Evolutionary conservation across 768 basidiomycete genomes (phyloP).

Genomic region (Hebeloma cylindrosporum): DNA sequence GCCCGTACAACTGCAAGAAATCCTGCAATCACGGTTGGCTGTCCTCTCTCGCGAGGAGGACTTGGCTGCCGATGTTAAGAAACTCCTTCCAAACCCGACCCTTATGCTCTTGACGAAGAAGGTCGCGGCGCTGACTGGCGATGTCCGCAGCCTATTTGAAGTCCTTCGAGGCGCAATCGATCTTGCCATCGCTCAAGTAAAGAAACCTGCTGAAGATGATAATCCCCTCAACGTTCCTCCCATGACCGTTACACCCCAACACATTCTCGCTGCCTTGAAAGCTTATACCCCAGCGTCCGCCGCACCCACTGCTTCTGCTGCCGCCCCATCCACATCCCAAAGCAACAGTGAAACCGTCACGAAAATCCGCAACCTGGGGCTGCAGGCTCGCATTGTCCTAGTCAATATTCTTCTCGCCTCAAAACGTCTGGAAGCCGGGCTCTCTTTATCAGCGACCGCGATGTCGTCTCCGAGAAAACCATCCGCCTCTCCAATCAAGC

Average conservation of each 20-base stretch:
- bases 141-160: slow-evolving; percentile 79
- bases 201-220: slow-evolving; percentile 22
- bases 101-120: slow-evolving; percentile 77
- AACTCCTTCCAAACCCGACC: slow-evolving; percentile 62
- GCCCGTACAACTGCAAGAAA: slow-evolving; percentile 64
- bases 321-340: slow-evolving; percentile 21
- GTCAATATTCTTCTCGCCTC: slow-evolving; percentile 63
- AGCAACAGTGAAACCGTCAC: slow-evolving; percentile 60
- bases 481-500: slow-evolving; percentile 51
- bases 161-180: slow-evolving; percentile 81
- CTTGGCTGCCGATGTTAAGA: slow-evolving; percentile 37
- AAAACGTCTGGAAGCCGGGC: slow-evolving; percentile 57
- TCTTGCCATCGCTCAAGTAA: slow-evolving; percentile 43
- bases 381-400: slow-evolving; percentile 73
- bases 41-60: slow-evolving; percentile 43
- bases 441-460: slow-evolving; percentile 46
- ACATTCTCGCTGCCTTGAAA: slow-evolving; percentile 75
- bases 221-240: slow-evolving; percentile 37
- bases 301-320: slow-evolving; percentile 22
- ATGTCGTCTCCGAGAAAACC: slow-evolving; percentile 37
- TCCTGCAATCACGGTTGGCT: slow-evolving; percentile 64
- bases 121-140: slow-evolving; percentile 78
- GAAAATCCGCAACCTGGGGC: slow-evolving; percentile 67
- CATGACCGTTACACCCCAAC: slow-evolving; percentile 58
- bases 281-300: slow-evolving; percentile 54